Percentiles rank a stretch among this genome's conserved stretches.
phyloP scores from a whole-genome alignment of 2,329 filamentous ascomycete genomes.

The Dactylellina sp. region DNA sequence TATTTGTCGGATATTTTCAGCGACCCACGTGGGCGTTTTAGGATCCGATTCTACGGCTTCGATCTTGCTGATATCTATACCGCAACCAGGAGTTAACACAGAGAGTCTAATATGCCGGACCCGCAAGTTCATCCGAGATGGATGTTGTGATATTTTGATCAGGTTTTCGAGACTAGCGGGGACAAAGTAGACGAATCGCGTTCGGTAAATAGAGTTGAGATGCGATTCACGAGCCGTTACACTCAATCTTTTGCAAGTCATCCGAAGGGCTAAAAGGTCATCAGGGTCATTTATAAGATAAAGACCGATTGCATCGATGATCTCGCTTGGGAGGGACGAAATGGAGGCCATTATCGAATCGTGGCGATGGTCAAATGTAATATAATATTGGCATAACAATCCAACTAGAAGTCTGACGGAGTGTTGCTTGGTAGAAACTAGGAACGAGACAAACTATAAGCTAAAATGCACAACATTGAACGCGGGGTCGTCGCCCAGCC shows the following conservation, averaged over 20 bases:
- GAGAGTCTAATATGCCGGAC: conserved; percentile 6
- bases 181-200: background rate
- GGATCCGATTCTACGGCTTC: too few relatives aligned
- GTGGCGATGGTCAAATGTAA: background rate
- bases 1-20: too few relatives aligned
- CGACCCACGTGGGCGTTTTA: too few relatives aligned
- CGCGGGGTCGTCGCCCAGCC: too few relatives aligned
- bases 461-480: too few relatives aligned
- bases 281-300: conserved; percentile 15
- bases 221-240: conserved; percentile 2
- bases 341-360: conserved; percentile 4
- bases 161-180: conserved; percentile 7
- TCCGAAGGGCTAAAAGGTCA: conserved; percentile 25
- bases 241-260: conserved; percentile 20
- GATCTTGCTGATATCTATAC: too few relatives aligned
- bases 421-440: too few relatives aligned
- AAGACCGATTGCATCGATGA: background rate
- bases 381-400: too few relatives aligned
- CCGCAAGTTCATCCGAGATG: conserved; percentile 2
- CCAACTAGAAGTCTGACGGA: too few relatives aligned
- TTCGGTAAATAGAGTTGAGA: conserved; percentile 4
- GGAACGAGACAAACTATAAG: too few relatives aligned
- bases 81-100: background rate
- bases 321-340: conserved; percentile 4
- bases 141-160: conserved; percentile 16